Conservation (phyloP, 116 monocot species). For the Cymodocea nodosa region DNA sequence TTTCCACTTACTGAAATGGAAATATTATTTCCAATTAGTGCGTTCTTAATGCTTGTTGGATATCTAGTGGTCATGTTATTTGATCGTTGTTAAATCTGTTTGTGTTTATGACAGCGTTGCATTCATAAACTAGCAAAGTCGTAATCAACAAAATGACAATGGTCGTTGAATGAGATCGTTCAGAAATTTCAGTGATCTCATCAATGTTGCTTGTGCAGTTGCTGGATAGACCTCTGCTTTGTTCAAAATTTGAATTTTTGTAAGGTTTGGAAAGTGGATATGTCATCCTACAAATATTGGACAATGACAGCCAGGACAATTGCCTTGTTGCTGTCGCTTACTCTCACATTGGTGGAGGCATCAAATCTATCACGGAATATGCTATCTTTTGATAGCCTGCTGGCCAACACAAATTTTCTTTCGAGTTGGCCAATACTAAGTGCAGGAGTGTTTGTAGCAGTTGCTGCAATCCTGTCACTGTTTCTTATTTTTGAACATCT, state of each 20-base stretch:
- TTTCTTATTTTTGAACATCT: conserved; percentile 86
- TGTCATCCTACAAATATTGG: not conserved
- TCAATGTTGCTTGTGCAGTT: not conserved
- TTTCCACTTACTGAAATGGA: no score
- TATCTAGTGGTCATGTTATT: no score
- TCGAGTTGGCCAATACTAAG: conserved; percentile 79
- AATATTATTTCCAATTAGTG: no score
- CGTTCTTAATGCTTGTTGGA: no score
- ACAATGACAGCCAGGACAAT: conserved; percentile 35
- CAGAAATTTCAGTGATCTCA: no score
- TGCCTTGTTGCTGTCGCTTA: conserved; percentile 28
- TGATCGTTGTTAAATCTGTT: no score
- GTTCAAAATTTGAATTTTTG: not conserved
- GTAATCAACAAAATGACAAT: no score
- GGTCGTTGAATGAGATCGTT: no score
- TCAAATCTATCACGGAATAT: conserved; percentile 34
- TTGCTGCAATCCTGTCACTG: conserved; percentile 60
- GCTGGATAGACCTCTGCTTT: not conserved
- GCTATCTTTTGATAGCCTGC: conserved; percentile 16
- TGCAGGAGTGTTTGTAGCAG: conserved; percentile 72
- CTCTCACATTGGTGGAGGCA: conserved; percentile 31
- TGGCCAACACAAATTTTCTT: not conserved
- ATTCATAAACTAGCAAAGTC: no score
- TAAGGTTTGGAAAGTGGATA: not conserved
- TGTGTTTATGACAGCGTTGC: no score